A percentile compares a stretch with the other conserved stretches of the same genome.
Evolutionary conservation across 495 filamentous ascomycete species (phyloP).

Genomic region (Penicillium manginii): DNA sequence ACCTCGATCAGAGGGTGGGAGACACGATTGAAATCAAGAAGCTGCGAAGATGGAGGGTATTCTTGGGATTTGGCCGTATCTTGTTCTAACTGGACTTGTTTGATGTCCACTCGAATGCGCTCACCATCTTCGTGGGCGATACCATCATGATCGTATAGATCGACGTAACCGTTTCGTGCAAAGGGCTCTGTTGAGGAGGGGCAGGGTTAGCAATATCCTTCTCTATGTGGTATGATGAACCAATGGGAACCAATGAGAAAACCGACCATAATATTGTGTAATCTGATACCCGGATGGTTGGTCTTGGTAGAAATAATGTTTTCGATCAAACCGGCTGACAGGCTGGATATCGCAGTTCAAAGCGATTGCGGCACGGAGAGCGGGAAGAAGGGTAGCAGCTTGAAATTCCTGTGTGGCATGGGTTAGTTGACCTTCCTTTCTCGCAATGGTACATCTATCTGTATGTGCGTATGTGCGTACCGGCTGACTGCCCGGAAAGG

Average conservation of each 20-base stretch:
- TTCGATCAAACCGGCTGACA: constrained; percentile 85
- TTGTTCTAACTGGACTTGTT: constrained; percentile 95
- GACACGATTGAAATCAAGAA: constrained; percentile 93
- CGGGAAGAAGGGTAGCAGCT: constrained; percentile 79
- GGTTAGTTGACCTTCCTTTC: constrained; percentile 4
- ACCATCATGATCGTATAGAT: constrained; percentile 74
- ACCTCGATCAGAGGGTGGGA: constrained; percentile 92
- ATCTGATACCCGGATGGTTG: constrained; percentile 97
- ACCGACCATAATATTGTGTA: constrained; percentile 85
- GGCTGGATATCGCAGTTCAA: constrained; percentile 77
- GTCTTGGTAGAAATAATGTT: constrained; percentile 99
- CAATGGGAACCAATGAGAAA: not conserved
- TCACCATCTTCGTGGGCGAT: constrained; percentile 73
- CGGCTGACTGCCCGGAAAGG: constrained; percentile 87
- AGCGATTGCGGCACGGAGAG: constrained; percentile 84
- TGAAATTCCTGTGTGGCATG: constrained; percentile 65
- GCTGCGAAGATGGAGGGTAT: constrained; percentile 68
- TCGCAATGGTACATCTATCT: not conserved
- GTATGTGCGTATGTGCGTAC: constrained; percentile 29
- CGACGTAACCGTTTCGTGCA: constrained; percentile 73
- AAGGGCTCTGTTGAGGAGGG: constrained; percentile 65
- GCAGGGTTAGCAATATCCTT: constrained; percentile 8
- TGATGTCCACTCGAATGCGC: constrained; percentile 72
- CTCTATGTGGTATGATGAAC: not conserved
- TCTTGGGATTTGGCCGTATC: constrained; percentile 94